These are phyloP conservation scores for Phytophthora hybrid DNA, from an alignment of 352 stramenopile species.

Conservation along the genomic window DNA sequence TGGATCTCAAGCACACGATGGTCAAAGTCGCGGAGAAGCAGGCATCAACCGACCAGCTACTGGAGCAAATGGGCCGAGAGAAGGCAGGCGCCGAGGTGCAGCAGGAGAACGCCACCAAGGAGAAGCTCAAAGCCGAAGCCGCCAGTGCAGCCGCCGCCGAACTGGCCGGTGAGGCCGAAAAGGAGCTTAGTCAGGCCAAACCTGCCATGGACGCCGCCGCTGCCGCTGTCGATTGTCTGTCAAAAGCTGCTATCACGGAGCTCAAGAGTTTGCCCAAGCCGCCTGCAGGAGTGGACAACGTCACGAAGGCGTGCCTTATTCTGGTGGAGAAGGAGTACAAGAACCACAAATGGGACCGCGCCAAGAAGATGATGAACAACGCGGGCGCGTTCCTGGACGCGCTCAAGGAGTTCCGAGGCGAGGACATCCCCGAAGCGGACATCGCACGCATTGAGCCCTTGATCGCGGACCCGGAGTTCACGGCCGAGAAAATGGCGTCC, in stretches of 20 bases:
- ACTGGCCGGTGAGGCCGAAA: slow-evolving; percentile 94
- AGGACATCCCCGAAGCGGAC: slow-evolving; percentile 96
- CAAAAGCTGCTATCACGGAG: slow-evolving; percentile 96
- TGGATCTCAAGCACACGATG: slow-evolving; percentile 96
- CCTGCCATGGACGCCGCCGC: slow-evolving; percentile 97
- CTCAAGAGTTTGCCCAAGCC: slow-evolving; percentile 97
- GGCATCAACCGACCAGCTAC: slow-evolving; percentile 92
- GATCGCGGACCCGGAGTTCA: slow-evolving; percentile 95
- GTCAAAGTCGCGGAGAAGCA: slow-evolving; percentile 97
- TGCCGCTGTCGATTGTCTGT: slow-evolving; percentile 96
- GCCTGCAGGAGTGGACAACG: slow-evolving; percentile 95
- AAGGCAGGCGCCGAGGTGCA: slow-evolving; percentile 95
- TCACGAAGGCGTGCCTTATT: slow-evolving; percentile 97
- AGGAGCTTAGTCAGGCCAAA: slow-evolving; percentile 95
- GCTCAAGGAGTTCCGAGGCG: slow-evolving; percentile 93
- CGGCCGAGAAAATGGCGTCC: slow-evolving; percentile 95
- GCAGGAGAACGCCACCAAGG: slow-evolving; percentile 95
- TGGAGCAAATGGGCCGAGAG: slow-evolving; percentile 95
- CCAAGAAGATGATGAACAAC: slow-evolving; percentile 99
- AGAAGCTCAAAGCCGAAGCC: slow-evolving; percentile 93
- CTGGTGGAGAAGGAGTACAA: slow-evolving; percentile 99
- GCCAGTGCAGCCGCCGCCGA: slow-evolving; percentile 93
- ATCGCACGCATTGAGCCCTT: slow-evolving; percentile 93
- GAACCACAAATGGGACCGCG: slow-evolving; percentile 98
- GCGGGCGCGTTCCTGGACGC: slow-evolving; percentile 95